Conservation (phyloP, 2,329 filamentous ascomycete species). For the Arthrobotrys megalospora region DNA sequence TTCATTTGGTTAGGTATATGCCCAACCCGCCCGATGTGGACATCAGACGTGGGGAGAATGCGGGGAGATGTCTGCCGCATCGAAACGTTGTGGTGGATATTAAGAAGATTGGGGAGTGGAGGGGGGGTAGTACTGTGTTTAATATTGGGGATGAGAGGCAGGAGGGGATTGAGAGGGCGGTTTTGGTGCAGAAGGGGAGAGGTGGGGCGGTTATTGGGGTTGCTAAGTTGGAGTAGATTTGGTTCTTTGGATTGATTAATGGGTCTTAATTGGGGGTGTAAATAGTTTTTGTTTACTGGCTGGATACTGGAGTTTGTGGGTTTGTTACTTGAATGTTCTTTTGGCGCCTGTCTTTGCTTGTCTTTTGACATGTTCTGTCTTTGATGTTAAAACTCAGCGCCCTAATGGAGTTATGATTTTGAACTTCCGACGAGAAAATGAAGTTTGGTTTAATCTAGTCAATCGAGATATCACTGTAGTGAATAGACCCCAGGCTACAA, state of each 20-base stretch:
- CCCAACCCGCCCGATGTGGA: constrained; percentile 65
- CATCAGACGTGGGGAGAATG: constrained; percentile 66
- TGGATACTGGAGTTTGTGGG: constrained; percentile 21
- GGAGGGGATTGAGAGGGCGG: constrained; percentile 64
- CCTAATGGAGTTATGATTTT: too few relatives aligned
- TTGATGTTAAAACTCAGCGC: too few relatives aligned
- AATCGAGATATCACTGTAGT: too few relatives aligned
- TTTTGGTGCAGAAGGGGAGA: constrained; percentile 64
- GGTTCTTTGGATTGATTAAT: constrained; percentile 1
- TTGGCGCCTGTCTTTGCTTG: too few relatives aligned
- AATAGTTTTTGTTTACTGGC: neutral
- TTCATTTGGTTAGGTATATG: constrained; percentile 65
- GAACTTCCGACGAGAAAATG: too few relatives aligned
- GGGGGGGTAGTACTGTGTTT: constrained; percentile 65
- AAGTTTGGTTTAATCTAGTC: too few relatives aligned
- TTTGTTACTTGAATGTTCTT: neutral
- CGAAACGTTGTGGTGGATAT: constrained; percentile 66
- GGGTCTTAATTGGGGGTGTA: neutral
- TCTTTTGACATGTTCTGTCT: too few relatives aligned
- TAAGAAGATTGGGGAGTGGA: constrained; percentile 67
- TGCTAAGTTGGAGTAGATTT: constrained; percentile 59
- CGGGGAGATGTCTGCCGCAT: constrained; percentile 67
- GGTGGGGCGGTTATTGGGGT: constrained; percentile 65
- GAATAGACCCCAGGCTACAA: too few relatives aligned
- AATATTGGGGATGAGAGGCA: constrained; percentile 61